phyloP scores from a whole-genome alignment of 208 protist genomes.

The Crithidia brevicula region DNA sequence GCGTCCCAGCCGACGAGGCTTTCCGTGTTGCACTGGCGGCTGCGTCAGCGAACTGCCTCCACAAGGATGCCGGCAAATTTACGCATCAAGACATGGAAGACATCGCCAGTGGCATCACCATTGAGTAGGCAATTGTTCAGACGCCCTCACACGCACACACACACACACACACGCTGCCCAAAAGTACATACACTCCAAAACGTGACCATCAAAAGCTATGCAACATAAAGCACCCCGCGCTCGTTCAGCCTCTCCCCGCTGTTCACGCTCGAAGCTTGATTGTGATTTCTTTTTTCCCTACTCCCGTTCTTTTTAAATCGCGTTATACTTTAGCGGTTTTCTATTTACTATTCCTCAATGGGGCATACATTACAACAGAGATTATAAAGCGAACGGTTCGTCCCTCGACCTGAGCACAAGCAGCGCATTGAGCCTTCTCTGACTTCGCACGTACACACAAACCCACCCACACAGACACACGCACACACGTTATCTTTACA shows the following conservation, averaged over 20 bases:
- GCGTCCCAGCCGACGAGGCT: conserved; percentile 17
- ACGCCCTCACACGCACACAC: neutral
- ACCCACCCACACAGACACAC: too few relatives aligned
- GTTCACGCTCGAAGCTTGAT: too few relatives aligned
- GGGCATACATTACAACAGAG: too few relatives aligned
- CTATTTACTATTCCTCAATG: too few relatives aligned
- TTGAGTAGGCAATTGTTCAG: neutral
- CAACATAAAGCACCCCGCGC: neutral
- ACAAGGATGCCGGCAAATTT: conserved; percentile 34
- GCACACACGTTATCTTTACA: too few relatives aligned
- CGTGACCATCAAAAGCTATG: neutral
- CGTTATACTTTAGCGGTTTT: too few relatives aligned
- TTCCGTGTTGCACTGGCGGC: conserved; percentile 40
- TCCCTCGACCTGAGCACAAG: too few relatives aligned
- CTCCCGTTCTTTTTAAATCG: too few relatives aligned
- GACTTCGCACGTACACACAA: too few relatives aligned
- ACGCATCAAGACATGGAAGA: conserved; percentile 53
- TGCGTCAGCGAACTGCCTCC: conserved; percentile 45
- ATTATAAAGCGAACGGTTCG: too few relatives aligned
- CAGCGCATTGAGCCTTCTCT: too few relatives aligned
- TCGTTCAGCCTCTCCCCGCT: neutral
- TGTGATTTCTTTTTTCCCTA: too few relatives aligned
- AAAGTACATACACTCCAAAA: neutral
- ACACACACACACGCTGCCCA: neutral
- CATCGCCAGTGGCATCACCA: conserved; percentile 63